Evolutionary conservation across 257 asterid genomes (phyloP).

Genomic region (Solanum sitiens): DNA sequence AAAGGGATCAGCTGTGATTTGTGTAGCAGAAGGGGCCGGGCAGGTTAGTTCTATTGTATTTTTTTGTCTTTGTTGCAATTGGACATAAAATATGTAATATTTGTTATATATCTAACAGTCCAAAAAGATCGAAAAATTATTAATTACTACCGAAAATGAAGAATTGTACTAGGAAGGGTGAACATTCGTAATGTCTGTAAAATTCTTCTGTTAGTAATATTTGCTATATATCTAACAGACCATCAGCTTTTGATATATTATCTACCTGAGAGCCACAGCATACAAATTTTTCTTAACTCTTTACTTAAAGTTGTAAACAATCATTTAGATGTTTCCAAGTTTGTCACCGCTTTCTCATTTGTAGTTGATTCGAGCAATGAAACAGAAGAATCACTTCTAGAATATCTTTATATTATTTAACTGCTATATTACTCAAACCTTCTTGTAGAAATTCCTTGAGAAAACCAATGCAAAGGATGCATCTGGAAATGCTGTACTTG

Average conservation of each 20-base stretch:
- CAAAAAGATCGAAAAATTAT: not conserved
- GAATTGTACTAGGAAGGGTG: not conserved
- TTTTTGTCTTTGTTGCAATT: not conserved
- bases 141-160: not conserved
- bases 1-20: constrained; percentile 90
- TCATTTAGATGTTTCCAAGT: not conserved
- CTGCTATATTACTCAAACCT: not conserved
- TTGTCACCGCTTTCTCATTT: not conserved
- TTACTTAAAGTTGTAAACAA: not conserved
- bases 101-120: not conserved
- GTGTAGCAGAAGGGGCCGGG: constrained; percentile 97
- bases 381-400: not conserved
- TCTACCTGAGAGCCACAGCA: not conserved
- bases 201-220: too few species aligned
- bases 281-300: not conserved
- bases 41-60: constrained; percentile 40
- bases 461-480: constrained; percentile 85
- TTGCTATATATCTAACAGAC: too few species aligned
- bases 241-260: not conserved
- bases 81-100: not conserved
- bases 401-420: not conserved
- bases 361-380: not conserved
- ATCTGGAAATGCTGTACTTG: constrained; percentile 69
- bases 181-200: too few species aligned
- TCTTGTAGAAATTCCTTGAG: constrained; percentile 55